Evolutionary conservation across 345 rosid species (phyloP).

Genomic region (Ceriops decandra): DNA sequence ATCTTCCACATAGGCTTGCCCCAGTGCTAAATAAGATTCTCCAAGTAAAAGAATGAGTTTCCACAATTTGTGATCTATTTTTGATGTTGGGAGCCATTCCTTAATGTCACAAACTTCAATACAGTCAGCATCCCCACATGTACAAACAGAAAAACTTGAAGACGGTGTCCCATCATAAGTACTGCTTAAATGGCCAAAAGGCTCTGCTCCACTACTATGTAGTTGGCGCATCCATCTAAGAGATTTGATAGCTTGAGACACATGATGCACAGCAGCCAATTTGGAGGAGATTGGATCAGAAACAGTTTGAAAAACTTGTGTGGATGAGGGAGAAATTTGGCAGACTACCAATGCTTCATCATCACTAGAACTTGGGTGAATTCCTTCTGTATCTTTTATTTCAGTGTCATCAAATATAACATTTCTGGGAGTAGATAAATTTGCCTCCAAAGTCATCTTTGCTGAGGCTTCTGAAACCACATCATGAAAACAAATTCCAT

Average conservation of each 20-base stretch:
- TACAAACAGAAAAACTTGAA: slow-evolving; percentile 57
- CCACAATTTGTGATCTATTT: slow-evolving; percentile 81
- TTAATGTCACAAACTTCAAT: slow-evolving; percentile 94
- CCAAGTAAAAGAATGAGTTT: slow-evolving; percentile 95
- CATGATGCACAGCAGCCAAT: slow-evolving; percentile 83
- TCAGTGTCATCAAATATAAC: slow-evolving; percentile 28
- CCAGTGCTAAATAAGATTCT: slow-evolving; percentile 87
- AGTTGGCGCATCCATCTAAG: slow-evolving; percentile 87
- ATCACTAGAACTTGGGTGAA: slow-evolving; percentile 18
- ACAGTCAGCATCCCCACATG: slow-evolving; percentile 95
- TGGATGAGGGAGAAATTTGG: slow-evolving; percentile 31
- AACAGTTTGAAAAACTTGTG: slow-evolving; percentile 47
- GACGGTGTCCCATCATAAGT: slow-evolving; percentile 35
- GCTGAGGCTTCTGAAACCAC: slow-evolving; percentile 33
- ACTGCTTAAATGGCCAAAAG: slow-evolving; percentile 25
- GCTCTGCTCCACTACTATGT: slow-evolving; percentile 48
- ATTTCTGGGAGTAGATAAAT: slow-evolving; percentile 27
- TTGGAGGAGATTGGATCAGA: slow-evolving; percentile 69
- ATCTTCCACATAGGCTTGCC: slow-evolving; percentile 79
- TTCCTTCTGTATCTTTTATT: slow-evolving; percentile 21
- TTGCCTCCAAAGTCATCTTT: slow-evolving; percentile 39
- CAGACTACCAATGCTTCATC: slow-evolving; percentile 40
- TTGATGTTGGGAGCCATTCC: slow-evolving; percentile 90
- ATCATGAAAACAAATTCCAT: slow-evolving; percentile 19
- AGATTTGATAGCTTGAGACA: slow-evolving; percentile 95